Base-by-base conservation (phyloP, 2,329 filamentous ascomycete species). In the Aureobasidium uvarum region DNA sequence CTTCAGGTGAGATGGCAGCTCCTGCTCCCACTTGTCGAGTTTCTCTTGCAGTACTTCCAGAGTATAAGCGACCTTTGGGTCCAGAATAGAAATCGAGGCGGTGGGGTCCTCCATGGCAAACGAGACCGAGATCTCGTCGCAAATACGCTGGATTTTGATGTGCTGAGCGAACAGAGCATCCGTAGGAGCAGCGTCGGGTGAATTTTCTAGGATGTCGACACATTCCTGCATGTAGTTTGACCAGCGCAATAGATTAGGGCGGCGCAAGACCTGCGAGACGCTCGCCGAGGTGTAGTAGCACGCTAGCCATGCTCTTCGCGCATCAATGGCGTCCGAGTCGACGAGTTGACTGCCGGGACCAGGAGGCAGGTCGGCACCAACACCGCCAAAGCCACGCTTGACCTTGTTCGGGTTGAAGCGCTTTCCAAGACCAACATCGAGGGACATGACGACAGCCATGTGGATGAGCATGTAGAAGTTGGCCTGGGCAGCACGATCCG, bases 401-500 rank as follows among this genome's bases (percentile, higher is more conserved):
- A 71, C 71, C 65, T 71, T 75, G 68, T 23, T 74, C 68, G 78
- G n/a, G 70, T 79, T 73, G 68, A 76, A 75, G 69, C 81, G 80
- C 68, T 85, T 84, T 18, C 88, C 90, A 7, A 96, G 84, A 0
- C 92, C 92, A 39, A 96, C 84, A 70, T 96, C 92, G 64, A 96
- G 86, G 31, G 89, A 89, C 87, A 96, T 91, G 70, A 91, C 84
- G 55, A 88, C 88, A 2, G 90, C 89, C 72, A 91, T 86, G 74
- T 96, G 91, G 52, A 92, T 86, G 69, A 95, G 84, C 78, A 94
- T 90, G 77, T 95, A 96, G 75, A 95, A 96, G 74, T 95, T 95
- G 72, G 94, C 85, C 77, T 95, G 89, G 72, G 96, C 91, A 66
- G 90, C 90, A 71, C 90, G 85, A 69, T 94, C 88, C 0, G 92